A percentile compares a stretch with the other conserved stretches of the same genome.
Conservation (phyloP, 805 yeast species). For the Schwanniomyces yamadae region DNA sequence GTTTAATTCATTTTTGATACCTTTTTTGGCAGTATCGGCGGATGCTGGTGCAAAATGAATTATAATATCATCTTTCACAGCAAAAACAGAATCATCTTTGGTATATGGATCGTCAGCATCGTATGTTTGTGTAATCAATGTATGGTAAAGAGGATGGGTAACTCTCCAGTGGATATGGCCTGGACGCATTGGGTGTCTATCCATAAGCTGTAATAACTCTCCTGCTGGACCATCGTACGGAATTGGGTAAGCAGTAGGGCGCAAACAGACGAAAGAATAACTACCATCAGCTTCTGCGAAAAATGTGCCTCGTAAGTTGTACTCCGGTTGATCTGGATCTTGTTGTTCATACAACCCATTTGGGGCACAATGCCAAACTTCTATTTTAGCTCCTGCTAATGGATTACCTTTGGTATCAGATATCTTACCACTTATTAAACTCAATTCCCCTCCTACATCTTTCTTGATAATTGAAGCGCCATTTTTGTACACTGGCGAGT, state of each 20-base stretch:
- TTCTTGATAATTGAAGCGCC: conserved; percentile 31
- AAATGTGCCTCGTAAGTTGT: conserved; percentile 31
- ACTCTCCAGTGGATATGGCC: conserved; percentile 17
- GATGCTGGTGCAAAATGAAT: conserved; percentile 16
- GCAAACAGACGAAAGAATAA: conserved; percentile 24
- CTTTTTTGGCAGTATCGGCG: conserved; percentile 13
- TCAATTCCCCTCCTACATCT: conserved; percentile 32
- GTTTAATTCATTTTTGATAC: conserved; percentile 15
- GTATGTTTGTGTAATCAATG: conserved; percentile 32
- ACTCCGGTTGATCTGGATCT: conserved; percentile 35
- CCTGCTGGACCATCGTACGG: conserved; percentile 42
- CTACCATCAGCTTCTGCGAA: conserved; percentile 17
- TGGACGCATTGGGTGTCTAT: conserved; percentile 39
- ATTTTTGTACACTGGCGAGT: conserved; percentile 23
- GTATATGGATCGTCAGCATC: conserved; percentile 16
- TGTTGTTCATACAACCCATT: conserved; percentile 37
- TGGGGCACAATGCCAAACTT: conserved; percentile 38
- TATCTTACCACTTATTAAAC: conserved; percentile 23
- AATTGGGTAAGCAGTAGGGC: conserved; percentile 36
- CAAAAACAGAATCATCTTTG: conserved; percentile 34
- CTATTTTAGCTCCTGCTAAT: conserved; percentile 26
- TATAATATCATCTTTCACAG: conserved; percentile 29
- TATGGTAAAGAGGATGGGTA: conserved; percentile 24
- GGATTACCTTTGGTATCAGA: conserved; percentile 27
- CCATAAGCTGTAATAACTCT: conserved; percentile 26